A percentile compares a stretch with the other conserved stretches of the same genome.
These are phyloP conservation scores for Mediolabrus comicus DNA, from an alignment of 108 stramenopile species.

Conservation along the genomic window DNA sequence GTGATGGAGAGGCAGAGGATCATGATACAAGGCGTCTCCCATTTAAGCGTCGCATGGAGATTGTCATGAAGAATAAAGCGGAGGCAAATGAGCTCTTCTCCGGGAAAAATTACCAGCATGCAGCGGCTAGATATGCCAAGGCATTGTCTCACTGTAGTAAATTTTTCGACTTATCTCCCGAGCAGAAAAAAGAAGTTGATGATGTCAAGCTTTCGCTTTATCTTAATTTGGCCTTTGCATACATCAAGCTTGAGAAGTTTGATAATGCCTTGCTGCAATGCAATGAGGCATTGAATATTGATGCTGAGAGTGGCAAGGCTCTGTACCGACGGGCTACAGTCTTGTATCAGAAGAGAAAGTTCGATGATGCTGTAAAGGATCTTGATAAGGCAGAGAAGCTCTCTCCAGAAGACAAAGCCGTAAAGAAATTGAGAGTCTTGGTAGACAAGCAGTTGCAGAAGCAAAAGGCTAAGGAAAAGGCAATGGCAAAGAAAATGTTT, in stretches of 20 bases:
- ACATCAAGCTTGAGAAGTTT: conserved; percentile 50
- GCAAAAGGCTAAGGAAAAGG: conserved; percentile 60
- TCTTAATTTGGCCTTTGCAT: conserved; percentile 55
- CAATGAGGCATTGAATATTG: conserved; percentile 55
- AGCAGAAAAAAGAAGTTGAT: conserved; percentile 50
- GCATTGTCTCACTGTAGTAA: conserved; percentile 57
- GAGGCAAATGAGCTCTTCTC: conserved; percentile 59
- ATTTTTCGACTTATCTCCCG: conserved; percentile 56
- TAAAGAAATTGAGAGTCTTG: conserved; percentile 41
- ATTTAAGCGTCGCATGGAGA: conserved; percentile 61
- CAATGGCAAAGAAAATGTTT: conserved; percentile 69
- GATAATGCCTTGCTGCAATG: conserved; percentile 49
- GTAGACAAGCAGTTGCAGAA: conserved; percentile 49
- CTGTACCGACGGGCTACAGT: conserved; percentile 56
- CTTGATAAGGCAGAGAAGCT: conserved; percentile 38
- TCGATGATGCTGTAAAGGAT: conserved; percentile 55
- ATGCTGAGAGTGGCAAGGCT: conserved; percentile 47
- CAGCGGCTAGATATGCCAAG: conserved; percentile 59
- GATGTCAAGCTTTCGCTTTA: conserved; percentile 48
- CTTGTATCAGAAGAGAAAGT: conserved; percentile 50
- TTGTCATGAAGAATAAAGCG: conserved; percentile 59
- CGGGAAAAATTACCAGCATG: conserved; percentile 49
- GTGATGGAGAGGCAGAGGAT: conserved; percentile 42
- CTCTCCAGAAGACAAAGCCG: conserved; percentile 58
- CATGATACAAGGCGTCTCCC: conserved; percentile 59